Evolutionary conservation across 1,139 yeast species (phyloP), one percentile per base, ranked within the genome.

Genomic region (Yamadazyma membranifaciens): DNA sequence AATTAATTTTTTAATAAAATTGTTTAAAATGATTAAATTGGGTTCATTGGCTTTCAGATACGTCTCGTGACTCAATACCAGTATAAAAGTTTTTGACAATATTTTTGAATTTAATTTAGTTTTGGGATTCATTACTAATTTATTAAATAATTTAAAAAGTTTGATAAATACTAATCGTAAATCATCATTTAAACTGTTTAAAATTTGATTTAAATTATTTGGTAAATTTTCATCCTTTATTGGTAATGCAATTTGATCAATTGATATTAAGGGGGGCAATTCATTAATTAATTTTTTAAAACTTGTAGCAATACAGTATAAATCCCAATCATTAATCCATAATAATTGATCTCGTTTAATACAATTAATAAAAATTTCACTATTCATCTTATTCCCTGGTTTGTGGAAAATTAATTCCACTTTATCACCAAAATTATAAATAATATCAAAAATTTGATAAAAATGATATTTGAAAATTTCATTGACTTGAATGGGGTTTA

Each of bases 241-340:
- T 9, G 84, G 85, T 40, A 79, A 54, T 7, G 54, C 47, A 11
- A 80, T 73, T 17, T 56, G 42, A 11, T 64, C 62, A 5, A 72
- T 59, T 1, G 80, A 72, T 22, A 80, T 63, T 34, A 80, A 59
- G 1, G 79, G 73, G 0, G 75, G 67, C 16, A 78, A 65, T 25
- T 69, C 75, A 51, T 63, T 62, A 27, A 80, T 49, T 12, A 80
- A 63, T 45, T 69, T 67, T 45, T 80, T 67, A 52, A 77, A 79
- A 2, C 74, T 66, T 0, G 82, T 69, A 6, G 80, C 79, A 39
- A 81, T 69, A 38, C 81, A 76, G 54, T 78, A 76, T 38, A 80
- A 62, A 54, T 80, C 83, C 85, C 85, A 81, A 71, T 56, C 86
- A 65, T 61, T 80, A 46, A 68, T 79, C 83, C 69, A 80, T 46